phyloP scores from a whole-genome alignment of 2,329 filamentous ascomycete genomes.

The Colletotrichum phormii region DNA sequence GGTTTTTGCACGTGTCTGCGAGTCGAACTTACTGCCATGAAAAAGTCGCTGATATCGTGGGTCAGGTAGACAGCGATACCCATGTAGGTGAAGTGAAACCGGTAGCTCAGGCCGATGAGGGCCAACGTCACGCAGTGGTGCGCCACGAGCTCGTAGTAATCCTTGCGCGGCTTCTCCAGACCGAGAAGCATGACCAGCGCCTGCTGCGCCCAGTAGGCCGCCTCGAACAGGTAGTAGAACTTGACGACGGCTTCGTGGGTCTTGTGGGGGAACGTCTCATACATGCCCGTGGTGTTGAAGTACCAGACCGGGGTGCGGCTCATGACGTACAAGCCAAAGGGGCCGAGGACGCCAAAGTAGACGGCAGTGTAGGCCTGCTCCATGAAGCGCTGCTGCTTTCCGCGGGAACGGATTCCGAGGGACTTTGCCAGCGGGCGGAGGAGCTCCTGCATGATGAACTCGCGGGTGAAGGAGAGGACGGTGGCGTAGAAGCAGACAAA shows the following conservation, averaged over 20 bases:
- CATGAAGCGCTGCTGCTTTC: constrained; percentile 78
- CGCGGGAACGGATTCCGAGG: constrained; percentile 69
- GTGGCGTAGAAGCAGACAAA: constrained; percentile 80
- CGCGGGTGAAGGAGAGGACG: constrained; percentile 78
- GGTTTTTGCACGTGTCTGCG: too few relatives aligned
- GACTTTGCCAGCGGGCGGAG: constrained; percentile 71
- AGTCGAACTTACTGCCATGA: constrained; percentile 71
- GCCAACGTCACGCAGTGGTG: constrained; percentile 79
- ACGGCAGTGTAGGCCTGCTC: constrained; percentile 81
- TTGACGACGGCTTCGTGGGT: constrained; percentile 76
- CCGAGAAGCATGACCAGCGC: constrained; percentile 75
- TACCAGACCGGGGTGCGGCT: constrained; percentile 77
- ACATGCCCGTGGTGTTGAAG: constrained; percentile 79
- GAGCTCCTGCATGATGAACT: constrained; percentile 79
- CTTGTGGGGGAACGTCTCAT: constrained; percentile 76
- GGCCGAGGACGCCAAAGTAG: constrained; percentile 76
- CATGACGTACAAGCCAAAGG: constrained; percentile 79
- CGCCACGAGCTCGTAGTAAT: constrained; percentile 79
- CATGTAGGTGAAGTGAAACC: constrained; percentile 83
- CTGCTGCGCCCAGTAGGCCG: constrained; percentile 81
- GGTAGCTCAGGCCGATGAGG: constrained; percentile 76
- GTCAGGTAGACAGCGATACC: constrained; percentile 80
- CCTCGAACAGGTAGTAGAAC: constrained; percentile 80
- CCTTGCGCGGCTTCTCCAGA: constrained; percentile 79
- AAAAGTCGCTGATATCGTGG: constrained; percentile 81